These are phyloP conservation scores for Thamnidium elegans DNA, from an alignment of 192 early-diverging fungal species.

Conservation along the genomic window DNA sequence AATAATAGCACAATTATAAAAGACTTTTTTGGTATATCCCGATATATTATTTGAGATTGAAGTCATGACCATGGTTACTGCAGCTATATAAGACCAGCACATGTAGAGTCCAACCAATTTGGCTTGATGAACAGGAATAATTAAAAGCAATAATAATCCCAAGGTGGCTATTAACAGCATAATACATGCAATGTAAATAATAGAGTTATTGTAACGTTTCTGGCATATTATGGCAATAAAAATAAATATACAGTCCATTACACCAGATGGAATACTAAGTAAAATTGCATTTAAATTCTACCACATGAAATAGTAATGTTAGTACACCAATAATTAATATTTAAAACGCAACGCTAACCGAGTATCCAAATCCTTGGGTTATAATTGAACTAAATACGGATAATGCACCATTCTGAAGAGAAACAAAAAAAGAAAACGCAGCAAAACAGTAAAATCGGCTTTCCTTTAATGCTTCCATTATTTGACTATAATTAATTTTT, in stretches of 20 bases:
- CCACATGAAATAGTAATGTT: background rate
- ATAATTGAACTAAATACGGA: slow-evolving; percentile 18
- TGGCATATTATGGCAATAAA: slow-evolving; percentile 11
- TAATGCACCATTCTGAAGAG: slow-evolving; percentile 28
- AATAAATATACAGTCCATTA: slow-evolving; percentile 19
- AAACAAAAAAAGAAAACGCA: slow-evolving; percentile 11
- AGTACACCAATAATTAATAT: background rate
- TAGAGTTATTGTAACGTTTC: background rate
- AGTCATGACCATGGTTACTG: slow-evolving; percentile 9
- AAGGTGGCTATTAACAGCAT: slow-evolving; percentile 8
- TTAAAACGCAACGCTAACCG: slow-evolving; percentile 1
- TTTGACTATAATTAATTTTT: slow-evolving; percentile 21
- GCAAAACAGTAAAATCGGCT: slow-evolving; percentile 19
- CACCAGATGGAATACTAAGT: slow-evolving; percentile 19
- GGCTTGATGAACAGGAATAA: slow-evolving; percentile 9
- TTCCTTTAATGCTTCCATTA: slow-evolving; percentile 25
- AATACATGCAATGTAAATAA: slow-evolving; percentile 11
- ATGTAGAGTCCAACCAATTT: slow-evolving; percentile 26
- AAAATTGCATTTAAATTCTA: slow-evolving; percentile 26
- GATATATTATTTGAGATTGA: slow-evolving; percentile 10
- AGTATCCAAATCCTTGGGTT: slow-evolving; percentile 22
- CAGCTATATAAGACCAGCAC: slow-evolving; percentile 14
- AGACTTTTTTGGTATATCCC: slow-evolving; percentile 26
- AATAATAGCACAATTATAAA: slow-evolving; percentile 16
- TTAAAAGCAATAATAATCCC: slow-evolving; percentile 24